A percentile compares a stretch with the other conserved stretches of the same genome.
phyloP scores from a whole-genome alignment of 345 rosid species.

The Eutrema yunnanense region DNA sequence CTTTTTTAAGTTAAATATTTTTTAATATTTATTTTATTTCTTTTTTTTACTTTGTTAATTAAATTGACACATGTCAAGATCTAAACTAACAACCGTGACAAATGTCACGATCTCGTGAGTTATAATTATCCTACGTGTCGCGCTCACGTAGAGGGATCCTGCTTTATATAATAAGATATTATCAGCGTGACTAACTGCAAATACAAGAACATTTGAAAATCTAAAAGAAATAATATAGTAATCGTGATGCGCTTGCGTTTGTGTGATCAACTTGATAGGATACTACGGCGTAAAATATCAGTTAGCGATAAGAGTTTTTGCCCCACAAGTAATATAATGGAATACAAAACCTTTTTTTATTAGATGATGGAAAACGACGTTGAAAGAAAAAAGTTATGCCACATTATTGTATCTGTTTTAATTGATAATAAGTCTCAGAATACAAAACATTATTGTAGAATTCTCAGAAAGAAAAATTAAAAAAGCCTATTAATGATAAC shows the following conservation, averaged over 20 bases:
- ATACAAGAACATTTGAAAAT: neutral
- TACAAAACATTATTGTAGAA: neutral
- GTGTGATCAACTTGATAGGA: constrained; percentile 3
- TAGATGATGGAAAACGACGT: constrained; percentile 13
- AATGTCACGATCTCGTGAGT: too few species aligned
- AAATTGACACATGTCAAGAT: too few species aligned
- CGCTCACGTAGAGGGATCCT: too few species aligned
- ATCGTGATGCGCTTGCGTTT: constrained; percentile 16
- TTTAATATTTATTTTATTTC: too few species aligned
- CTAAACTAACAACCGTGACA: too few species aligned
- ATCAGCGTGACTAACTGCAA: too few species aligned
- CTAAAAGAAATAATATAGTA: neutral
- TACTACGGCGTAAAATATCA: neutral
- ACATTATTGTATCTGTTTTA: too few species aligned
- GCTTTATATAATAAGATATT: too few species aligned
- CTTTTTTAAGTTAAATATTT: too few species aligned
- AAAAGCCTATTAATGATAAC: neutral
- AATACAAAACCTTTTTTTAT: neutral
- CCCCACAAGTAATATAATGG: constrained; percentile 15
- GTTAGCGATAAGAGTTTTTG: neutral
- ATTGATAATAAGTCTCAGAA: too few species aligned
- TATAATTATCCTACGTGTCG: too few species aligned
- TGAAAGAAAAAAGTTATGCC: neutral
- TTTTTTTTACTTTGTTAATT: too few species aligned
- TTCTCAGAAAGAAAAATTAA: neutral